phyloP scores from a whole-genome alignment of 352 stramenopile species.

The Globisporangium okanoganense region DNA sequence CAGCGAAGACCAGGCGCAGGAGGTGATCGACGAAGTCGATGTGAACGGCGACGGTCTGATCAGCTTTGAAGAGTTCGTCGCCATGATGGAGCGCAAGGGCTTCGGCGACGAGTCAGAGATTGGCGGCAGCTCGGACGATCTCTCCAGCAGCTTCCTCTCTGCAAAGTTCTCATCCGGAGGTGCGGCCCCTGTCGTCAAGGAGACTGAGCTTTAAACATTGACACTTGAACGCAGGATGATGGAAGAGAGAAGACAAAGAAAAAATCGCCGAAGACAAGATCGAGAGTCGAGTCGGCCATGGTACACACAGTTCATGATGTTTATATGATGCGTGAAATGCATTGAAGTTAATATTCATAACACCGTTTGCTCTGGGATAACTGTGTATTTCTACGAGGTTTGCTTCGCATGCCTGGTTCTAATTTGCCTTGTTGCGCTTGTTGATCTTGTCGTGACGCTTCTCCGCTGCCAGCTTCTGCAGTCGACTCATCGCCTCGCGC shows the following conservation, averaged over 20 bases:
- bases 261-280: constrained; percentile 9
- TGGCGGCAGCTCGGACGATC: constrained; percentile 51
- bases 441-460: constrained; percentile 83
- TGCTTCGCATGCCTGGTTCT: not conserved
- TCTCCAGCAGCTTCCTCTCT: constrained; percentile 48
- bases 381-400: not conserved
- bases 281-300: constrained; percentile 1
- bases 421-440: constrained; percentile 49
- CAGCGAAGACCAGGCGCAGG: constrained; percentile 87
- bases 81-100: constrained; percentile 87
- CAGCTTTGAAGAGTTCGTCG: constrained; percentile 92
- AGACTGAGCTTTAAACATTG: constrained; percentile 66
- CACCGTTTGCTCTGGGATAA: not conserved
- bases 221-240: not conserved
- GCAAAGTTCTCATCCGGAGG: constrained; percentile 27
- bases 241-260: not conserved
- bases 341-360: constrained; percentile 8
- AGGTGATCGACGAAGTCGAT: constrained; percentile 92
- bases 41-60: constrained; percentile 89
- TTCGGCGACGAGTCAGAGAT: constrained; percentile 72
- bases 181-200: constrained; percentile 43
- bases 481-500: constrained; percentile 56
- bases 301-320: constrained; percentile 14
- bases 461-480: constrained; percentile 61
- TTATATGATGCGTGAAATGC: constrained; percentile 10